Evolutionary conservation across 345 rosid genomes (phyloP), one percentile per base, ranked within the genome.

Genomic region (Salix caprea): DNA sequence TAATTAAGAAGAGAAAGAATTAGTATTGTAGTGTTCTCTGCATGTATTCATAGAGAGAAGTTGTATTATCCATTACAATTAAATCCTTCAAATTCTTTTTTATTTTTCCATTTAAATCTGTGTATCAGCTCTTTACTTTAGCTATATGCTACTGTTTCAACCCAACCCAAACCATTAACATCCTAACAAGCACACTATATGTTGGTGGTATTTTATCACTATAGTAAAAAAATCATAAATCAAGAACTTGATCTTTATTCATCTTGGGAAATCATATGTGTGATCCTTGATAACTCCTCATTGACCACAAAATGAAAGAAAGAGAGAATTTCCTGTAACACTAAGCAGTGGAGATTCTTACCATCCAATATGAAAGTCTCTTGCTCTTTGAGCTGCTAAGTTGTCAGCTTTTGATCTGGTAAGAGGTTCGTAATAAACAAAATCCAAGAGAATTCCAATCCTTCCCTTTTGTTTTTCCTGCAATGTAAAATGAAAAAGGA

Each of bases 361-460:
- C 99, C 99, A 96, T 86, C 98, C 99, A 24, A 96, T 77, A 68
- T 96, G 98, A 68, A 96, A 93, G 89, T 96, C 99, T 80, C 90
- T 85, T 67, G 99, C 99, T 82, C 98, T 85, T 85, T 96, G 99
- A 74, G 99, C 98, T 42, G 98, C 99, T 78, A 78, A 79, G 68
- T 84, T 89, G 84, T 96, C 98, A 4, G 93, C 96, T 84, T 90
- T 93, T 4, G 93, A 86, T 83, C 91, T 84, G 37, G 97, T 92
- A 37, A 96, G 97, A 28, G 99, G 99, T 73, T 96, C 99, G 11
- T 93, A 96, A 97, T 98, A 96, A 62, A 96, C 98, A 36, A 93
- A 93, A 80, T 96, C 98, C 82, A 93, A 74, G 60, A 96, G 89
- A 77, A 91, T 96, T 28, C 97, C 98, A 14, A 96, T 93, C 79